phyloP scores from a whole-genome alignment of 169 alveolate genomes.

The Plasmodium billcollinsi region DNA sequence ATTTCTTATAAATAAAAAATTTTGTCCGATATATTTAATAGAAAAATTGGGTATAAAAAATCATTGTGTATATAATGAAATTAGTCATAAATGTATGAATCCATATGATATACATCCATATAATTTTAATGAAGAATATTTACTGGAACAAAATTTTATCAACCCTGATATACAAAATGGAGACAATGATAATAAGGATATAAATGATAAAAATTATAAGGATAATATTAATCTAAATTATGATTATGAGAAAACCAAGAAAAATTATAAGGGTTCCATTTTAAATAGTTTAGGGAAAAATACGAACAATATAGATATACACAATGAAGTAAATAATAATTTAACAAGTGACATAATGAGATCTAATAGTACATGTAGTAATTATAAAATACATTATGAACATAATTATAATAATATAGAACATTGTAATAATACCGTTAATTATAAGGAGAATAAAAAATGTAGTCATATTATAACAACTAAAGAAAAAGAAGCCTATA shows the following conservation, averaged over 20 bases:
- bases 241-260: not conserved
- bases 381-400: too few species aligned
- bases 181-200: not conserved
- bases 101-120: constrained; percentile 5
- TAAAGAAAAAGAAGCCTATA: not conserved
- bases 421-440: too few species aligned
- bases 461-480: not conserved
- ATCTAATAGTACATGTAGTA: too few species aligned
- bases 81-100: not conserved
- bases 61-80: constrained; percentile 34
- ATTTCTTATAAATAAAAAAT: constrained; percentile 16
- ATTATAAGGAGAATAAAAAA: too few species aligned
- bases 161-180: not conserved
- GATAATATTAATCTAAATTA: not conserved
- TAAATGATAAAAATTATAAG: constrained; percentile 14
- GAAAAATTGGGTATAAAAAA: constrained; percentile 46
- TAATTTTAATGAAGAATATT: constrained; percentile 17
- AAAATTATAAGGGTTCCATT: too few species aligned
- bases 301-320: too few species aligned
- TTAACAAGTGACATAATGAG: too few species aligned
- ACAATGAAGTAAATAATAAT: too few species aligned
- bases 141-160: not conserved
- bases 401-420: too few species aligned
- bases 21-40: constrained; percentile 10
- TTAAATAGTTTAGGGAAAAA: too few species aligned